Percentiles rank a stretch among this genome's conserved stretches.
Evolutionary conservation across 768 basidiomycete species (phyloP).

Genomic region (Rhodocollybia butyracea): DNA sequence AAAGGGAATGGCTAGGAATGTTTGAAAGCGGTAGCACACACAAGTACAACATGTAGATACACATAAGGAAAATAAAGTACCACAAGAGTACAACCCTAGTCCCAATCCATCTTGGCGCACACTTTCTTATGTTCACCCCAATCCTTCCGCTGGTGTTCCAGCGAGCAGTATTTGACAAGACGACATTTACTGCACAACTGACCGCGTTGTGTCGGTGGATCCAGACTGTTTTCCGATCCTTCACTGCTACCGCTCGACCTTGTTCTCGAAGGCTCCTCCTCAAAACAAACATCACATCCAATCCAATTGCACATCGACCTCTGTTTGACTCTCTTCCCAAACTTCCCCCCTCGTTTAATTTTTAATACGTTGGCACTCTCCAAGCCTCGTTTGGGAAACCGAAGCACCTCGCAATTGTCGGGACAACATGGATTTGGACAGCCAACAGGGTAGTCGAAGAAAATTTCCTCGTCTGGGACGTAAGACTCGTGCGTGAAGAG

Average conservation of each 20-base stretch:
- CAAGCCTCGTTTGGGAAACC: constrained; percentile 65
- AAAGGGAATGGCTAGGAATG: background rate
- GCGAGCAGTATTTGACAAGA: constrained; percentile 74
- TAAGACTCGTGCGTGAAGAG: constrained; percentile 71
- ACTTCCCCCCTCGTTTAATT: constrained; percentile 53
- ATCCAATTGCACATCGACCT: constrained; percentile 84
- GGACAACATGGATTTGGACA: constrained; percentile 78
- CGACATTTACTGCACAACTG: constrained; percentile 76
- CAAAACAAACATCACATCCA: constrained; percentile 64
- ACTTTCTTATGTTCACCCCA: constrained; percentile 79
- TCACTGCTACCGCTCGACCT: constrained; percentile 34
- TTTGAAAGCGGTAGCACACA: background rate
- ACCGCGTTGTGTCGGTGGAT: constrained; percentile 24
- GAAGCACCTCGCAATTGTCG: constrained; percentile 81
- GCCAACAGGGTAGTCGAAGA: constrained; percentile 75
- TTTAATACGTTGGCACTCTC: constrained; percentile 61
- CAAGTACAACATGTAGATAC: constrained; percentile 3
- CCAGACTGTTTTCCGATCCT: constrained; percentile 33
- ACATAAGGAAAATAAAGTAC: background rate
- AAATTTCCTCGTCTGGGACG: constrained; percentile 70
- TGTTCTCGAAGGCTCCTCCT: constrained; percentile 31
- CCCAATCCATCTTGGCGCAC: constrained; percentile 29
- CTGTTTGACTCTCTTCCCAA: constrained; percentile 44
- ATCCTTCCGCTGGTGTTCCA: constrained; percentile 71
- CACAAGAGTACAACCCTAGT: background rate